Base-by-base conservation (phyloP, 176 grass and related monocot genomes). In the Metroxylon sagu region DNA sequence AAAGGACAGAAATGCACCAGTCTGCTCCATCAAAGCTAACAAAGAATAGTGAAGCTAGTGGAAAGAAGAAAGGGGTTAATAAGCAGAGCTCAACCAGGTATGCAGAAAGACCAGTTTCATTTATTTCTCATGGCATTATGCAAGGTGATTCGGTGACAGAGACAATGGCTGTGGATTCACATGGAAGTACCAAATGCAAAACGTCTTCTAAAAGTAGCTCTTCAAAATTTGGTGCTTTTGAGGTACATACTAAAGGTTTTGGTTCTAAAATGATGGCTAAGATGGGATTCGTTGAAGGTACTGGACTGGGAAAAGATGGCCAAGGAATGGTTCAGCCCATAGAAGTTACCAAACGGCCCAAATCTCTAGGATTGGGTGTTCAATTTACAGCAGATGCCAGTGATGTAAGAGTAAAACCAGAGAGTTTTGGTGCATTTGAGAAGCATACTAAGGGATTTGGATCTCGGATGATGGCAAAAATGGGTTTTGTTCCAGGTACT, bases 251-350 rank as follows among this genome's bases (percentile, higher is more conserved):
- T 18, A 97, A 57, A 66, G 87, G 87, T 43, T 97, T 97, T 74
- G 92, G 92, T 43, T 97, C 83, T 3, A 97, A 80, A 75, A 90
- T 97, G 92, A 85, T 97, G 86, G 87, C 83, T 4, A 97, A 97
- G 69, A 90, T 97, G 92, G 92, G 92, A 57, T 90, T 97, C 18
- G 62, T 97, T 0, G 92, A 91, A 49, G 92, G 92, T 53, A 25
- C 29, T 16, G 86, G 92, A 26, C 69, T 97, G 62, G 92, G 92
- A 53, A 97, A 97, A 74, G 78, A 90, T 49, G 69, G 92, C 59
- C 86, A 97, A 60, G 92, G 87, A 53, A 97, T 90, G 58, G 54
- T 80, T 68, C 86, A 82, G 60, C 83, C 92, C 5, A 85, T 97
- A 52, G 72, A 90, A 80, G 74, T 79, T 1, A 68, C 88, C 49